Conservation (phyloP, 345 rosid species). For the Capsella bursapastoris region DNA sequence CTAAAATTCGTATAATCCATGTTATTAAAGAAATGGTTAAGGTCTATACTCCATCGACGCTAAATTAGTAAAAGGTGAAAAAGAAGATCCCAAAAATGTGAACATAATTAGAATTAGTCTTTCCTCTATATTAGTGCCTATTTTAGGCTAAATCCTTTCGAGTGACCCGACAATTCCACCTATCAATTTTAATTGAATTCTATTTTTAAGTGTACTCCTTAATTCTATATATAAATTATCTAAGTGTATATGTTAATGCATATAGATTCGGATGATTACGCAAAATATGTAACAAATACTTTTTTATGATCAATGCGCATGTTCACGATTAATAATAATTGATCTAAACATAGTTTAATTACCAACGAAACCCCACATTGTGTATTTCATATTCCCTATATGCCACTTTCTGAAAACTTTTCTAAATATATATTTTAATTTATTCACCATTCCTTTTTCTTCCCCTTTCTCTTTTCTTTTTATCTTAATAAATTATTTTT, state of each 20-base stretch:
- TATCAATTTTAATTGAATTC: conserved; percentile 7
- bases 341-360: conserved; percentile 12
- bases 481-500: conserved; percentile 22
- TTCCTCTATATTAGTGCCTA: neutral
- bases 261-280: conserved; percentile 15
- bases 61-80: neutral
- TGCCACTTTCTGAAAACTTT: conserved; percentile 26
- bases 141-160: conserved; percentile 6
- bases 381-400: conserved; percentile 21
- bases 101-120: conserved; percentile 17
- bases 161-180: conserved; percentile 13
- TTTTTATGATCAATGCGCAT: conserved; percentile 3
- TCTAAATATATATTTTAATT: neutral
- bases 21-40: neutral
- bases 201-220: neutral
- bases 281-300: neutral
- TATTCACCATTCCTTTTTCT: conserved; percentile 20
- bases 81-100: neutral
- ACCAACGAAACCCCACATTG: conserved; percentile 9
- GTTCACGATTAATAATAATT: neutral
- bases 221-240: neutral
- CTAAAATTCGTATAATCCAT: neutral
- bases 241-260: neutral
- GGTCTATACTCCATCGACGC: neutral
- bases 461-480: conserved; percentile 37